Percentiles rank a stretch among this genome's conserved stretches.
Conservation (phyloP, 495 filamentous ascomycete genomes). For the Tetracladium setigerum region DNA sequence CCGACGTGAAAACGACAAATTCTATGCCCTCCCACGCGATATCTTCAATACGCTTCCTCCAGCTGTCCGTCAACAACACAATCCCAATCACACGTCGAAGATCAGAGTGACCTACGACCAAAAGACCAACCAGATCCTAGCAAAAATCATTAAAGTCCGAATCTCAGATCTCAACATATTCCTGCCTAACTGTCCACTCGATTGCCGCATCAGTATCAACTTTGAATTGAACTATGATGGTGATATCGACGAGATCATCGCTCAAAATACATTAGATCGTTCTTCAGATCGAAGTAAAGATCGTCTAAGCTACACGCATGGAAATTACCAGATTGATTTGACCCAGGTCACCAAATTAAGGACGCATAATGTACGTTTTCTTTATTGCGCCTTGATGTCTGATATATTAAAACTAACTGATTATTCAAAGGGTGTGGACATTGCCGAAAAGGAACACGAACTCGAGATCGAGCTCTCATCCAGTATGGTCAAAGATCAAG, state of each 20-base stretch:
- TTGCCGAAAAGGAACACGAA: constrained; percentile 66
- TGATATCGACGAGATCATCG: constrained; percentile 40
- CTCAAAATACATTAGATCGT: constrained; percentile 23
- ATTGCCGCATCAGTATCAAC: constrained; percentile 85
- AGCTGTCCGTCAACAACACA: constrained; percentile 38
- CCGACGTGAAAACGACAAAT: constrained; percentile 70
- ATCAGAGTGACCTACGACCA: constrained; percentile 74
- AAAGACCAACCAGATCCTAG: constrained; percentile 60
- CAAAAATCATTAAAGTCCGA: constrained; percentile 82
- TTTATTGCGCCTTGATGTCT: background rate
- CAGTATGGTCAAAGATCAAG: constrained; percentile 59
- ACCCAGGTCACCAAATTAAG: constrained; percentile 66
- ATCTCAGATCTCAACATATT: constrained; percentile 78
- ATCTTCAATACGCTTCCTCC: constrained; percentile 13
- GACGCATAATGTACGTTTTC: constrained; percentile 41
- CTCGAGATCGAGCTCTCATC: constrained; percentile 78
- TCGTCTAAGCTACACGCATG: constrained; percentile 78
- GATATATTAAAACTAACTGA: background rate
- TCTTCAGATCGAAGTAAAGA: constrained; percentile 67
- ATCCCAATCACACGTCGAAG: constrained; percentile 52
- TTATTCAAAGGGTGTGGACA: constrained; percentile 5
- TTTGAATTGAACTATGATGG: constrained; percentile 84
- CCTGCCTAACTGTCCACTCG: constrained; percentile 62
- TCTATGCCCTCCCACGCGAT: constrained; percentile 58
- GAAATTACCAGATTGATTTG: constrained; percentile 79